Evolutionary conservation across 164 flowering plant genomes (phyloP).

Genomic region (Tinospora cordifolia): DNA sequence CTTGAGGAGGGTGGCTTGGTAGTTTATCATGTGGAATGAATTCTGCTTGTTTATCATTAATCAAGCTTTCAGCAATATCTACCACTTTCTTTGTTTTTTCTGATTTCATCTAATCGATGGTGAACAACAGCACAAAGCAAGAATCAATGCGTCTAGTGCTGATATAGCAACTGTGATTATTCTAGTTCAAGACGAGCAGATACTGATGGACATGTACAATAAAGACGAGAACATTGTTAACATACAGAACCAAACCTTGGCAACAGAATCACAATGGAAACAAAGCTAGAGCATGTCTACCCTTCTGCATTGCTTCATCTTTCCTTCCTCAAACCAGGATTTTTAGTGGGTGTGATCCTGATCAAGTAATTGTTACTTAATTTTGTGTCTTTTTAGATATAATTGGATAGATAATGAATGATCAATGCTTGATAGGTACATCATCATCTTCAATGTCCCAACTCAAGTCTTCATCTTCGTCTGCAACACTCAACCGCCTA

Average conservation of each 20-base stretch:
- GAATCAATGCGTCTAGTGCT: not conserved
- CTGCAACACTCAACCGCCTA: conserved; percentile 55
- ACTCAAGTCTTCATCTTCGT: conserved; percentile 71
- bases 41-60: too few species aligned
- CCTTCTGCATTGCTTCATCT: not conserved
- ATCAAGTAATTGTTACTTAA: too few species aligned
- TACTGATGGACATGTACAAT: not conserved
- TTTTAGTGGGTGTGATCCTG: too few species aligned
- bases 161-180: not conserved
- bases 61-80: too few species aligned
- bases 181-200: not conserved
- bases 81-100: too few species aligned
- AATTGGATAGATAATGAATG: not conserved
- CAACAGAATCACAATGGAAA: not conserved
- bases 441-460: conserved; percentile 94
- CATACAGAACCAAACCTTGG: not conserved
- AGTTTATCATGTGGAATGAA: too few species aligned
- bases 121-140: too few species aligned
- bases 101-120: too few species aligned
- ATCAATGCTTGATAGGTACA: conserved; percentile 45
- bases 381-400: too few species aligned
- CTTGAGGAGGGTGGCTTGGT: too few species aligned
- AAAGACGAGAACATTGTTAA: not conserved
- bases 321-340: too few species aligned
- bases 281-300: not conserved